Conservation (phyloP, 2,329 filamentous ascomycete species). For the Grosmannia huntii region DNA sequence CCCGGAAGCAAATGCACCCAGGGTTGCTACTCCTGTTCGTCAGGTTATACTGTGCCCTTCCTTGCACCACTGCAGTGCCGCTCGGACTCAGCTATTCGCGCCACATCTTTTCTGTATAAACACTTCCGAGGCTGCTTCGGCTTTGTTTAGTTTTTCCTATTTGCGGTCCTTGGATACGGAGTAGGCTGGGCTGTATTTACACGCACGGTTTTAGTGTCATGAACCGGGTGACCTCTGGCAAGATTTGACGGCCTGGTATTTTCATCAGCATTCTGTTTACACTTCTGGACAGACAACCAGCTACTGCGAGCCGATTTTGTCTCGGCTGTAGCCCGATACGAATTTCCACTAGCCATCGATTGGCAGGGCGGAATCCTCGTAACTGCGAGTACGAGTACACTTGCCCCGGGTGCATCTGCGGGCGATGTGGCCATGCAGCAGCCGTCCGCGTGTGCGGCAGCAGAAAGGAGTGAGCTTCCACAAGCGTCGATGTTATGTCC, state of each 20-base stretch:
- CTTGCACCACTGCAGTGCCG: background rate
- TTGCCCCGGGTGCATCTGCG: background rate
- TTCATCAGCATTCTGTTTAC: background rate
- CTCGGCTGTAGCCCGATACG: background rate
- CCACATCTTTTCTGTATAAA: background rate
- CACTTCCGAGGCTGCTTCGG: background rate
- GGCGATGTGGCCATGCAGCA: no score
- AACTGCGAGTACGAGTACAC: background rate
- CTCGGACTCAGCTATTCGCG: background rate
- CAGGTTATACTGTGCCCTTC: background rate
- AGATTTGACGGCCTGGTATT: background rate
- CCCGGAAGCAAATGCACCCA: background rate
- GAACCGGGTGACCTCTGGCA: background rate
- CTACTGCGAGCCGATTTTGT: background rate
- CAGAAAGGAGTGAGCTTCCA: background rate
- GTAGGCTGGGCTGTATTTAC: background rate
- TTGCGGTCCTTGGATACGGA: background rate
- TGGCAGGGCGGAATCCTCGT: no score
- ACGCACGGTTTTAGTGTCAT: background rate
- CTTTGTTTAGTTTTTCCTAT: background rate
- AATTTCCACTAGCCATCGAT: background rate
- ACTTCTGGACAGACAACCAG: background rate
- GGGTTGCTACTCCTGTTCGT: background rate
- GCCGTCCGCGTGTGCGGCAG: no score
- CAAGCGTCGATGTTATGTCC: background rate